Base-by-base conservation (phyloP, 352 stramenopile species). In the Stramenopiles sp. region DNA sequence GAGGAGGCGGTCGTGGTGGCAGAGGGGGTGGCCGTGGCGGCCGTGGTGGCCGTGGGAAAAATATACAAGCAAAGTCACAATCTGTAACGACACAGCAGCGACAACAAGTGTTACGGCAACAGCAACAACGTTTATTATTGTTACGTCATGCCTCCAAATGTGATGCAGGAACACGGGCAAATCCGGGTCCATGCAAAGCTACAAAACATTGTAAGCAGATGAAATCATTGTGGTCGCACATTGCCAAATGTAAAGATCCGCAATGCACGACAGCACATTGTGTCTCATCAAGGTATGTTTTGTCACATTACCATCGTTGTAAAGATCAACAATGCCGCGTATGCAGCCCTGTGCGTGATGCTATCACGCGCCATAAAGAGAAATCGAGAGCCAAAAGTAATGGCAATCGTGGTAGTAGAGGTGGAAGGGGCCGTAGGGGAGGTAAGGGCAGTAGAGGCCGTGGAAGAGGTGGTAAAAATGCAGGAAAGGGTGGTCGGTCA, bases 241-340 rank as follows among this genome's bases (percentile, higher is more conserved):
- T 99, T 90, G 94, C 95, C 7, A 90, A 93, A 39, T 99, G 96
- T 81, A 96, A 97, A 80, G 92, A 99, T 85, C 95, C 97, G 80
- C 93, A 96, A 81, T 99, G 96, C 85, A 87, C 94, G 25, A 95
- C 98, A 76, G 94, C 93, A 27, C 95, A 99, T 84, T 99, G 96
- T 85, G 96, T 98, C 32, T 98, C 92, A 76, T 98, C 95, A n/a
- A 95, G 97, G 81, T 97, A 98, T 84, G 94, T 99, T 81, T 87
- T 99, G 29, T 98, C 93, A 81, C 96, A 99, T 85, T 99, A 99
- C 83, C 95, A 98, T 86, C 92, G 97, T 67, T 99, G 96, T 84
- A 95, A 96, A 75, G 97, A 99, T 83, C 84, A 91, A n/a, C 91
- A 95, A 80, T 99, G 96, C 87, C 89, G 95, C 1, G 95, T 99